Evolutionary conservation across 768 basidiomycete genomes (phyloP), one percentile per base, ranked within the genome.

Genomic region (Xerocomus spinulosus): DNA sequence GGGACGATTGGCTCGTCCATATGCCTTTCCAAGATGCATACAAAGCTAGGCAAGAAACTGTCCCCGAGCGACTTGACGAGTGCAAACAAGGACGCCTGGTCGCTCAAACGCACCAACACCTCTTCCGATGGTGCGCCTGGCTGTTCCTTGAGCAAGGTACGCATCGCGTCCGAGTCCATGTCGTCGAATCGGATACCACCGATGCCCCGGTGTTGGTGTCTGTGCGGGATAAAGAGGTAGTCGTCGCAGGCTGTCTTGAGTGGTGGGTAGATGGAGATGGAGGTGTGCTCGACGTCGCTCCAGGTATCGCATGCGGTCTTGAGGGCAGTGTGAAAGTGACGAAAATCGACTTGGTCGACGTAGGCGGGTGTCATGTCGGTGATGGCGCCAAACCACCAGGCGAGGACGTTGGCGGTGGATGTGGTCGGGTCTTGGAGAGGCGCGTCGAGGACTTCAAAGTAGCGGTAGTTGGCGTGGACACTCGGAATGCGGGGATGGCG

Each of bases 151-250:
- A 73, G 59, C 25, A 71, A 46, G 20, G 51, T 28, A 35, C 57
- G 61, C 37, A 59, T 57, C 13, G 54, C 54, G 15, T 67, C 65
- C 1, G 64, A 53, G 33, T 64, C 56, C 46, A 80, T 66, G 54
- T 80, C 77, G 58, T 81, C 79, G 54, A 81, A 81, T 59, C 79
- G 79, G 50, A 81, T 69, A 5, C 80, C 80, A 29, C 80, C 78
- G 30, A 81, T 61, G 3, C 79, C 80, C 9, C 79, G 63, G n/a
- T 70, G 67, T 60, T 81, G 78, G 15, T 53, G 48, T 7, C 79
- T 67, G 54, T 81, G 80, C 2, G 74, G 69, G 55, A 80, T 72
- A 55, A 64, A 73, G 57, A 81, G 76, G 60, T 81, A 78, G 55
- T 74, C 67, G 57, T 81, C 78, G 56, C 77, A 79, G 66, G 76